Base-by-base conservation (phyloP, 768 basidiomycete genomes). In the Boletales sp. region DNA sequence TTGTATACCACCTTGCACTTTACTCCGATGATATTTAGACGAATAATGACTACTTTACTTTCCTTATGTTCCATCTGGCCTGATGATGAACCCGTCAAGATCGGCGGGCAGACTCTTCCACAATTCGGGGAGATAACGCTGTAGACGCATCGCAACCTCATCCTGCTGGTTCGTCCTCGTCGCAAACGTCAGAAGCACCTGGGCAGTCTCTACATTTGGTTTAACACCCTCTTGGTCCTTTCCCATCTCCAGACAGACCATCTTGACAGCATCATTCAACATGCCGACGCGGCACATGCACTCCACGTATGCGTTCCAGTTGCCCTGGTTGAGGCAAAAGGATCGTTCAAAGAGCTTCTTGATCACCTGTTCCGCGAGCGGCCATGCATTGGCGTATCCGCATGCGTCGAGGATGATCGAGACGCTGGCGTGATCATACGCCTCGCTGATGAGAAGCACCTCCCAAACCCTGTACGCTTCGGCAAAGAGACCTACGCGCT, bases 331-430 rank as follows among this genome's bases (percentile, higher is more conserved):
- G 47, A 87, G 71, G 34, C 53, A 60, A 62, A 78, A 88, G 19
- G 72, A 74, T 40, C 72, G 72, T 45, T 67, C 72, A 27, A 66
- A 65, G 43, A 86, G 72, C 60, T 78, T 80, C 29, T 63, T 54
- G 69, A 81, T 79, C 32, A 89, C 78, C 39, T 75, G 72, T 45
- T 70, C 71, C 0, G 83, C 89, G 15, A 78, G 69, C 18, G 69
- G 69, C 55, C 73, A 64, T 11, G 80, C 74, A 4, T 74, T 70
- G 8, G 82, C 76, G 55, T 74, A 81, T 1, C 86, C 90, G 56
- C 92, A 95, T 1, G 87, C 84, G 61, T 94, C 93, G 29, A 95
- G 66, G 53, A 94, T 83, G 71, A 94, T 87, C 69, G 82, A 88
- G 44, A 97, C 78, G 52, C 82, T 86, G 48, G 75, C 67, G 46